Base-by-base conservation (phyloP, 1,284 basidiomycete genomes). In the Cutaneotrichosporon sp. region DNA sequence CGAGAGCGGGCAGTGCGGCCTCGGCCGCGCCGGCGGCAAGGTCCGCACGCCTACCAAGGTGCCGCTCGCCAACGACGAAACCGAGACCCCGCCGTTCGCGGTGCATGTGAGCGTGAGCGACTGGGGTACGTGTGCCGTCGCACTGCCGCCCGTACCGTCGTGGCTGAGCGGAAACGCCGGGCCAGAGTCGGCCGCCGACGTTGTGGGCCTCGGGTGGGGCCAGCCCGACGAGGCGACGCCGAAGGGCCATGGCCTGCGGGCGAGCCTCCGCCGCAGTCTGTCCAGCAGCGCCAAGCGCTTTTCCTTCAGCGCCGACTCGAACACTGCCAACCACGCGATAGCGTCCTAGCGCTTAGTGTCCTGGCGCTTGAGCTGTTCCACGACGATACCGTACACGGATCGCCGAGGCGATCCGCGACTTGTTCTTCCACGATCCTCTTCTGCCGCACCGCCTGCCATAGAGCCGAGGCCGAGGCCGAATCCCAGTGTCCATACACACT, bases 121-220 rank as follows among this genome's bases (percentile, higher is more conserved):
- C 25, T 50, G 47, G 47, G 27, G 47, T 13, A 50, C 47, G 47
- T 50, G 47, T 27, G 47, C 47, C 2, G 47, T 50, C 14, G 27
- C 47, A 8, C 31, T 50, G 16, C 47, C 47, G 1, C 47, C 47
- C 16, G 47, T 50, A 7, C 47, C 47, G 27, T 31, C 25, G 18
- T 50, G 47, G 47, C 47, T 50, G 8, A 18, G 47, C 22, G 47
- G 47, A 8, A 50, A 50, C 47, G 27, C 47, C 6, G 47, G 47
- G 16, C 47, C 47, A 3, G 47, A 50, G 38, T 42, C 38, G 38
- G 38, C 18, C 0, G 38, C 38, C 14, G 47, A 27, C 16, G 27
- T 50, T 3, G 14, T n/a, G 27, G 45, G 45, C 8, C 9, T 25
- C 45, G 45, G 24, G 13, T 46, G 22, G 22, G 24, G 45, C 22